Conservation (phyloP, 108 stramenopile genomes). For the Epipyxis sp. region DNA sequence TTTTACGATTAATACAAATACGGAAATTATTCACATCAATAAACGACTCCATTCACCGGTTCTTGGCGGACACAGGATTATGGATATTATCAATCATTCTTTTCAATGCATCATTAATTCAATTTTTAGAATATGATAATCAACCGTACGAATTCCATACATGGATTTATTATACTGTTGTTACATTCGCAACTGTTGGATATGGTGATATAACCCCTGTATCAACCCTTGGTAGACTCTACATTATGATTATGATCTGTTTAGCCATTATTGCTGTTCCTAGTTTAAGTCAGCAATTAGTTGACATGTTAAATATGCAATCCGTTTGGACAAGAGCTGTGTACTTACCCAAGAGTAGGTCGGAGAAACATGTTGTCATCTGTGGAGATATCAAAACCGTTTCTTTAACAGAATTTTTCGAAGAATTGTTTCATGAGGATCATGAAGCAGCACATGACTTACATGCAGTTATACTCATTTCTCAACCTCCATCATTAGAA, state of each 20-base stretch:
- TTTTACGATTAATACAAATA: background rate
- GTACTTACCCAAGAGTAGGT: constrained; percentile 4
- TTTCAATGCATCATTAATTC: constrained; percentile 1
- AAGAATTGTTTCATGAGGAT: constrained; percentile 31
- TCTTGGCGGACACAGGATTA: background rate
- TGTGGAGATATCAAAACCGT: constrained; percentile 20
- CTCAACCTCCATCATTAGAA: background rate
- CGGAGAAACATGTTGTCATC: constrained; percentile 13
- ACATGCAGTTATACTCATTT: constrained; percentile 1
- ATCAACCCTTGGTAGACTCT: background rate
- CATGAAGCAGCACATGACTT: constrained; percentile 6
- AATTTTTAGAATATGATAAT: constrained; percentile 12
- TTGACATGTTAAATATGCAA: constrained; percentile 17
- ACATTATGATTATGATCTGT: constrained; percentile 20
- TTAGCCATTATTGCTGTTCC: constrained; percentile 31
- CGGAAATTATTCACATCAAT: background rate
- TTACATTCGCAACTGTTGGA: constrained; percentile 25
- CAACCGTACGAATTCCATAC: constrained; percentile 7
- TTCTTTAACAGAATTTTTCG: constrained; percentile 11
- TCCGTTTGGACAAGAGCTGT: background rate
- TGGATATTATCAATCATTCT: background rate
- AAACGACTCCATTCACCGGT: constrained; percentile 2
- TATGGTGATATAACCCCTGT: constrained; percentile 27
- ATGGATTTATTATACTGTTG: constrained; percentile 24
- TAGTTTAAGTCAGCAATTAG: background rate